Percentiles rank a stretch among this genome's conserved stretches.
Conservation (phyloP, 306 rosid species). For the Cucurbita moschata region DNA sequence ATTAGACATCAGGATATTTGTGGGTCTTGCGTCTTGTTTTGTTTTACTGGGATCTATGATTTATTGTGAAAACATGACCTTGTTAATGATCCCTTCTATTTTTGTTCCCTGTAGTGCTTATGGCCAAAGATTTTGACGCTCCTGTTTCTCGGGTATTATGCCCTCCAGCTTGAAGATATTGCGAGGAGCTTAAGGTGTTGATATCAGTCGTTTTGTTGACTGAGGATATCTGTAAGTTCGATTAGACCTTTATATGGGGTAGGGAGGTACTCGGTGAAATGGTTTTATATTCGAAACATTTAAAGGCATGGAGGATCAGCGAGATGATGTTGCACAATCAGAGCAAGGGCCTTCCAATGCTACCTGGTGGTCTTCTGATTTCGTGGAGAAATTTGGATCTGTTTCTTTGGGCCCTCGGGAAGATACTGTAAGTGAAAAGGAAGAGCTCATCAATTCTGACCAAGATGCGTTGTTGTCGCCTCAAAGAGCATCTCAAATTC, state of each 20-base stretch:
- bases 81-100: not conserved
- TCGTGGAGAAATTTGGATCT: slow-evolving; percentile 70
- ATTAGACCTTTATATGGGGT: slow-evolving; percentile 47
- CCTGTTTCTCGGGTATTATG: slow-evolving; percentile 40
- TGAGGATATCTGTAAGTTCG: slow-evolving; percentile 26
- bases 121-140: not conserved
- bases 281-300: slow-evolving; percentile 55
- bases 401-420: slow-evolving; percentile 72
- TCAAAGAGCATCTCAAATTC: slow-evolving; percentile 74
- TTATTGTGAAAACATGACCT: not conserved
- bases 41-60: not conserved
- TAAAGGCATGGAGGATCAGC: slow-evolving; percentile 87
- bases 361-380: slow-evolving; percentile 93
- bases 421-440: slow-evolving; percentile 42
- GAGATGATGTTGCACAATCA: slow-evolving; percentile 64
- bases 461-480: slow-evolving; percentile 52
- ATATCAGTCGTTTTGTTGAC: slow-evolving; percentile 18
- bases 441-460: slow-evolving; percentile 34
- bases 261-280: slow-evolving; percentile 50
- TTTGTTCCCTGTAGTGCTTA: not conserved
- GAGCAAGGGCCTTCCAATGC: slow-evolving; percentile 81
- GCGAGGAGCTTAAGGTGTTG: slow-evolving; percentile 15
- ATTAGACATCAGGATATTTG: not conserved
- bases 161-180: slow-evolving; percentile 57
- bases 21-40: not conserved